Evolutionary conservation across 2,329 filamentous ascomycete genomes (phyloP).

Genomic region (Botrytis squamosa): DNA sequence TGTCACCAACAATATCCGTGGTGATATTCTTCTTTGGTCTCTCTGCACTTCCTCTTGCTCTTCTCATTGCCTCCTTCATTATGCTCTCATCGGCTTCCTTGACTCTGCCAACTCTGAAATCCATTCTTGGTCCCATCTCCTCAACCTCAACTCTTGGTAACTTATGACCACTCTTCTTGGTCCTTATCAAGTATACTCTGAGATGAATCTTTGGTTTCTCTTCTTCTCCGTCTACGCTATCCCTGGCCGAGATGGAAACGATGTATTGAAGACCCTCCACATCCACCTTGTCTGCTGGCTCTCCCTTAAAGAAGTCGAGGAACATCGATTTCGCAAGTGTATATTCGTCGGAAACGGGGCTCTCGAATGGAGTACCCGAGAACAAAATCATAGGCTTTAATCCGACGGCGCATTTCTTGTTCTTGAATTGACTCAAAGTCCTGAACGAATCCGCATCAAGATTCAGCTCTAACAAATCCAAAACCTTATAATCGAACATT

Average conservation of each 20-base stretch:
- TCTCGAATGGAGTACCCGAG: constrained; percentile 83
- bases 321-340: constrained; percentile 85
- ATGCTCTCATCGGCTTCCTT: constrained; percentile 74
- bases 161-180: constrained; percentile 81
- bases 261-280: constrained; percentile 94
- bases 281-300: constrained; percentile 76
- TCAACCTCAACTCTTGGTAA: constrained; percentile 89
- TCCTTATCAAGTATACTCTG: constrained; percentile 81
- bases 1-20: constrained; percentile 90
- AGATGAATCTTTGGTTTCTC: constrained; percentile 61
- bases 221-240: constrained; percentile 49
- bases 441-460: constrained; percentile 74
- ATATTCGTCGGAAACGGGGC: constrained; percentile 74
- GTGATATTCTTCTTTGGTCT: constrained; percentile 94
- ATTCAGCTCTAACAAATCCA: constrained; percentile 93
- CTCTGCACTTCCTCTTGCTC: constrained; percentile 72
- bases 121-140: constrained; percentile 92
- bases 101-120: constrained; percentile 81
- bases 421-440: constrained; percentile 72
- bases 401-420: constrained; percentile 72
- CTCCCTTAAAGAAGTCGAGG: constrained; percentile 86
- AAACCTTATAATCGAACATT: constrained; percentile 79
- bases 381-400: constrained; percentile 91
- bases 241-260: constrained; percentile 75
- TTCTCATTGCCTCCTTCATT: constrained; percentile 89